A percentile compares a stretch with the other conserved stretches of the same genome.
Conservation (phyloP, 192 early-diverging fungal species). For the Paraglomus brasilianum region DNA sequence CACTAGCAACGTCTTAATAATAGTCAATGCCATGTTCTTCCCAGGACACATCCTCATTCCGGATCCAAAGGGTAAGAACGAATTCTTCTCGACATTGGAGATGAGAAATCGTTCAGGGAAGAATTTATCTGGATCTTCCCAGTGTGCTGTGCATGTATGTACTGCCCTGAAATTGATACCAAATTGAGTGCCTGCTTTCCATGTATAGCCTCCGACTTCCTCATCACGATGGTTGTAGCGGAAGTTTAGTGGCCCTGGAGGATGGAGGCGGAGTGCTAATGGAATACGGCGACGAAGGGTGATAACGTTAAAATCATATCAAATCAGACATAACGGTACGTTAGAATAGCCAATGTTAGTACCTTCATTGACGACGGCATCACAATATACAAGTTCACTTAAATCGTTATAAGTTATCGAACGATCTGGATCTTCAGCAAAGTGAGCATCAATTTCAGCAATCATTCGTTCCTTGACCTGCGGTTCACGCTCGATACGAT, state of each 20-base stretch:
- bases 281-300: too few relatives aligned
- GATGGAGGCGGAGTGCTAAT: background rate
- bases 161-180: background rate
- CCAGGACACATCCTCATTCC: conserved; percentile 4
- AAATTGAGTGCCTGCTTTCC: background rate
- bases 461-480: conserved; percentile 9
- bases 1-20: background rate
- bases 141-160: background rate
- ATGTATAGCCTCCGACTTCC: conserved; percentile 3
- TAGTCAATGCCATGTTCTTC: background rate
- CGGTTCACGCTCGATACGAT: conserved; percentile 13
- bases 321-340: too few relatives aligned
- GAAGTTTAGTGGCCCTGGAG: background rate
- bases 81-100: background rate
- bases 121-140: conserved; percentile 3
- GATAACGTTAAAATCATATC: too few relatives aligned
- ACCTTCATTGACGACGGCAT: conserved; percentile 30
- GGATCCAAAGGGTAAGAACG: background rate
- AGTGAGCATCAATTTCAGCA: conserved; percentile 6
- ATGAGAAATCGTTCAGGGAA: conserved; percentile 7
- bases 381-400: conserved; percentile 23
- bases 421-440: conserved; percentile 1
- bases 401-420: conserved; percentile 12
- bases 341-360: background rate
- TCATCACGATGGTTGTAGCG: background rate